Base-by-base conservation (phyloP, 805 yeast genomes). In the Wickerhamiella musiphila region DNA sequence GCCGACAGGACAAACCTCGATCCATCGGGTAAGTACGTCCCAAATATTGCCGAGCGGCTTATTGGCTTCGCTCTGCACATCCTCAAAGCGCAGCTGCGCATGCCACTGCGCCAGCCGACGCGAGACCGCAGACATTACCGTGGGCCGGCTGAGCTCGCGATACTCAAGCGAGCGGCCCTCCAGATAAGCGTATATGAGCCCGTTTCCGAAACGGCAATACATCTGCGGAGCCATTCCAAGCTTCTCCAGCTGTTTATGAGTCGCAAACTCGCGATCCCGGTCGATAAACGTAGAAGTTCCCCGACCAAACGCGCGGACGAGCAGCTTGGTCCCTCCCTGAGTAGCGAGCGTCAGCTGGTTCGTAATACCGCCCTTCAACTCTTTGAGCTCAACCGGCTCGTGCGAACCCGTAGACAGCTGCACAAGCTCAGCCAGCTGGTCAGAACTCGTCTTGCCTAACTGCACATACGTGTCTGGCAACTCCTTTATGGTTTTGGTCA, bases 91-190 rank as follows among this genome's bases (percentile, higher is more conserved):
- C 4, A 75, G 59, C 17, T 52, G 49, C 4, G 59, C 51, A 49
- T 77, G 90, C 81, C 83, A 73, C 39, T 71, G 68, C 2, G 82
- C 84, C 29, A 78, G 58, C 38, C 68, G 66, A 28, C 66, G 66
- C 0, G 84, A 77, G 15, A 78, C 70, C 15, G 66, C 60, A 1
- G 68, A 70, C 51, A 61, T 73, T 10, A 76, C 39, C 10, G 46
- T 40, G 4, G 59, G 59, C 28, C 60, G 43, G 19, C 65, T 54
- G 35, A 77, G 54, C 42, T 77, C 79, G 10, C 56, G 53, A 6
- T 72, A 66, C 4, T 63, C 57, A 22, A 74, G 55, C 0, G 84
- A 65, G 18, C 73, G 48, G 7, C 90, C 90, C 1, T 68, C 65
- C 7, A 74, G 57, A 44, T 58, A 77, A 5, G 79, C 83, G 45